A percentile compares a stretch with the other conserved stretches of the same genome.
These are phyloP conservation scores for Delitschia confertaspora DNA, from an alignment of 495 filamentous ascomycete genomes.

Conservation along the genomic window DNA sequence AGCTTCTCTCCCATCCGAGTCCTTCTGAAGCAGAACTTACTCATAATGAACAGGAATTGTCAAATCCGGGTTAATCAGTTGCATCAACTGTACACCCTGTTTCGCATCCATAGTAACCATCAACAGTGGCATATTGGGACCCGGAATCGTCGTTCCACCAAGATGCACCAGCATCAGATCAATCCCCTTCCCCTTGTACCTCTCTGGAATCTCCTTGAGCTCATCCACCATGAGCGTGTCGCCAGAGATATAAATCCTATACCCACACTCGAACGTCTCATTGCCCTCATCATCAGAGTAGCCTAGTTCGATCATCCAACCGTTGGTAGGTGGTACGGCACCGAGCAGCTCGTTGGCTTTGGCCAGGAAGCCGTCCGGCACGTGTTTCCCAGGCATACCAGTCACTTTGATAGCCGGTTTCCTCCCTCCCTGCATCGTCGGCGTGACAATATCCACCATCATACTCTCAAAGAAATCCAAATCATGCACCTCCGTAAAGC, in stretches of 20 bases:
- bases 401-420: constrained; percentile 47
- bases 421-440: constrained; percentile 8
- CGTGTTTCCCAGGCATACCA: constrained; percentile 63
- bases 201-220: constrained; percentile 49
- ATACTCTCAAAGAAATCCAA: constrained; percentile 49
- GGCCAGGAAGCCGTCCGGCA: constrained; percentile 44
- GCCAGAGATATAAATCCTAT: constrained; percentile 62
- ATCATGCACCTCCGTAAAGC: constrained; percentile 47
- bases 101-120: constrained; percentile 69
- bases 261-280: constrained; percentile 41
- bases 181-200: constrained; percentile 43
- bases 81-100: constrained; percentile 53
- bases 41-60: constrained; percentile 65
- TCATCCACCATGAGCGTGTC: constrained; percentile 62
- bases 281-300: constrained; percentile 19
- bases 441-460: constrained; percentile 40
- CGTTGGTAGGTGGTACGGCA: constrained; percentile 63
- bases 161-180: constrained; percentile 63
- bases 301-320: constrained; percentile 63
- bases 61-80: constrained; percentile 51
- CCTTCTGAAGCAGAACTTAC: constrained; percentile 22
- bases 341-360: constrained; percentile 48
- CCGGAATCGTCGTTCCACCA: constrained; percentile 59
- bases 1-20: neutral
- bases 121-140: constrained; percentile 46